Evolutionary conservation across 345 rosid species (phyloP), one percentile per base, ranked within the genome.

Genomic region (Turritis glabra): DNA sequence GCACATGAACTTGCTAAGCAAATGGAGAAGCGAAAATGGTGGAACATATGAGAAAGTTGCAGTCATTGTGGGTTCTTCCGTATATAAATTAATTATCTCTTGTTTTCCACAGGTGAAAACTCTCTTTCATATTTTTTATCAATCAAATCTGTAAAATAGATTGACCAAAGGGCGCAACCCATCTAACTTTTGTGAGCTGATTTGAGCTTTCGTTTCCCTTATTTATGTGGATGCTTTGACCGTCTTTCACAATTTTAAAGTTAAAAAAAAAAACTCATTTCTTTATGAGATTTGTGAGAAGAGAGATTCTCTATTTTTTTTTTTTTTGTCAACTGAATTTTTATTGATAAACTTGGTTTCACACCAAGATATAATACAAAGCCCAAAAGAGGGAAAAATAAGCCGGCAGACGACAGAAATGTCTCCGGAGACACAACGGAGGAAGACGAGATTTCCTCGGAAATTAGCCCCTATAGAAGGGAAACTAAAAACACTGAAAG

Each of bases 11-110:
- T 94, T 59, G 95, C 86, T 47, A 91, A 81, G 81, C 82, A 75
- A 71, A 94, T 91, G 97, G 97, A 91, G 78, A 86, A 85, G 69
- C 92, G 91, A 4, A 90, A 88, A 83, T 94, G 96, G 97, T 94
- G 96, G 95, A 80, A 87, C 29, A 55, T 88, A 66, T 87, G 80
- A 86, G 64, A 67, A 38, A 63, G 51, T 19, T 23, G 81, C 79
- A 46, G 18, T 66, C 60, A 44, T 44, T 74, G 72, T 57, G 59
- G 43, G 57, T 26, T 67, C 73, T 58, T 75, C 35, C 60, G 71
- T 63, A 69, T 48, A 70, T 69, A 63, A 51, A 9, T 21, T 68
- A 51, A 70, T 26, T 23, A 48, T 18, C 22, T 43, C 19, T 46
- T 18, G 66, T 25, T 56, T 58, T 19, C 79, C 70, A 62, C 65